Base-by-base conservation (phyloP, 352 stramenopile genomes). In the Globisporangium sylvaticum region DNA sequence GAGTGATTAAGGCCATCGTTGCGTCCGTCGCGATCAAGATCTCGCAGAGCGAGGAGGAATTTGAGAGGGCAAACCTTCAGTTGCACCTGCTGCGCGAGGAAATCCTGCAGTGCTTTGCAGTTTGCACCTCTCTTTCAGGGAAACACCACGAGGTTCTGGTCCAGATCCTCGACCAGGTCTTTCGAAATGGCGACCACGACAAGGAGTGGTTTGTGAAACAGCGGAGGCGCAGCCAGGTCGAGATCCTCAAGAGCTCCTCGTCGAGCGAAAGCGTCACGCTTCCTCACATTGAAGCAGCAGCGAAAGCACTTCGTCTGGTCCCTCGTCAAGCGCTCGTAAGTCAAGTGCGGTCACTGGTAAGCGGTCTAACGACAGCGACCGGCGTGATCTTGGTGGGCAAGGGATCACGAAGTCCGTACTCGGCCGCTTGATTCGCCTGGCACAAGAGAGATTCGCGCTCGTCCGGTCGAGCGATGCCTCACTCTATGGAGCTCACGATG, bases 361-460 rank as follows among this genome's bases (percentile, higher is more conserved):
- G 48, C 3, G 46, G 64, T 25, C 15, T 69, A 22, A 32, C 18
- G 12, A 42, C 46, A 12, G 59, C 72, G 0, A 39, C 46, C n/a
- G 73, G 78, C 20, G 57, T 75, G 1, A 57, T 82, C 8, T 29
- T 86, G 1, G 44, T 65, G 0, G 76, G 61, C 0, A 75, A 80
- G 27, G 75, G 74, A 0, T 64, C 4, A 75, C 77, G 0, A 75
- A 69, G 14, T 83, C 77, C 3, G 62, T 89, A 14, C 24, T 88
- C 6, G 70, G 71, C 4, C 66, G 76, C 5, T 32, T 82, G 1
- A 68, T 84, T 56, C 71, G 54, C 2, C 57, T 78, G 3, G 72
- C 71, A 1, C 73, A 87, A 58, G 71, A 85, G 8, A 22, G 54
- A 8, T 72, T 75, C 46, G n/a, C 50, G 0, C 55, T 56, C 22